A percentile compares a stretch with the other conserved stretches of the same genome.
Evolutionary conservation across 2,329 filamentous ascomycete genomes (phyloP).

Genomic region (Pseudocercospora cruenta): DNA sequence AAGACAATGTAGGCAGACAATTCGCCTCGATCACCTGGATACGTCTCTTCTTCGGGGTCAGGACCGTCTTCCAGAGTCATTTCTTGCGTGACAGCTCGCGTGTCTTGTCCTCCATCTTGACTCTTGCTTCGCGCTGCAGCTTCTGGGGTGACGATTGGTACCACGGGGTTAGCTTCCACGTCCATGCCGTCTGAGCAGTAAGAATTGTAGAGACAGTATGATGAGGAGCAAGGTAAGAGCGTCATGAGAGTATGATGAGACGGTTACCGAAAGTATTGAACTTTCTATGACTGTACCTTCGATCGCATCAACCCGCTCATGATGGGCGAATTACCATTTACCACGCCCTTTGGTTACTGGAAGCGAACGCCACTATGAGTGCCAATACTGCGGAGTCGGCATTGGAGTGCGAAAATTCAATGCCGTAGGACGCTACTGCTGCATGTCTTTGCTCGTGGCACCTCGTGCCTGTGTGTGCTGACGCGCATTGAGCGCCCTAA

Average conservation of each 20-base stretch:
- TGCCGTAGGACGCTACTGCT: neutral
- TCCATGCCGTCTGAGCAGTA: neutral
- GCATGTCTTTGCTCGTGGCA: neutral
- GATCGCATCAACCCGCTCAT: neutral
- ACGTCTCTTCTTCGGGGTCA: slow-evolving; percentile 4
- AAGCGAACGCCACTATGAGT: neutral
- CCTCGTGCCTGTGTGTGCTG: neutral
- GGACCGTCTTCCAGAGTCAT: neutral
- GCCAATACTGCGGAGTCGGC: slow-evolving; percentile 1
- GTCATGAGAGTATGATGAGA: neutral
- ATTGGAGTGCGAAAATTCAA: neutral
- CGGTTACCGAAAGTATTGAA: neutral
- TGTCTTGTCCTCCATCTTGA: neutral
- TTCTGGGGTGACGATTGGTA: neutral
- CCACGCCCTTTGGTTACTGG: neutral
- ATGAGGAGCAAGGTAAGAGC: neutral
- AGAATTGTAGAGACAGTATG: neutral
- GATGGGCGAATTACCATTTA: neutral
- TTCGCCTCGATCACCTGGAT: slow-evolving; percentile 15
- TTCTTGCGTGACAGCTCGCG: neutral
- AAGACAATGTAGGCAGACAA: slow-evolving; percentile 24
- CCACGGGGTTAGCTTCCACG: slow-evolving; percentile 4
- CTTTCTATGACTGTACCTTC: neutral
- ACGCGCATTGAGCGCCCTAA: no score
- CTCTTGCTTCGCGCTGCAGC: neutral